These are phyloP conservation scores for Ustilago tritici DNA, from an alignment of 1,284 basidiomycete genomes.

Conservation along the genomic window DNA sequence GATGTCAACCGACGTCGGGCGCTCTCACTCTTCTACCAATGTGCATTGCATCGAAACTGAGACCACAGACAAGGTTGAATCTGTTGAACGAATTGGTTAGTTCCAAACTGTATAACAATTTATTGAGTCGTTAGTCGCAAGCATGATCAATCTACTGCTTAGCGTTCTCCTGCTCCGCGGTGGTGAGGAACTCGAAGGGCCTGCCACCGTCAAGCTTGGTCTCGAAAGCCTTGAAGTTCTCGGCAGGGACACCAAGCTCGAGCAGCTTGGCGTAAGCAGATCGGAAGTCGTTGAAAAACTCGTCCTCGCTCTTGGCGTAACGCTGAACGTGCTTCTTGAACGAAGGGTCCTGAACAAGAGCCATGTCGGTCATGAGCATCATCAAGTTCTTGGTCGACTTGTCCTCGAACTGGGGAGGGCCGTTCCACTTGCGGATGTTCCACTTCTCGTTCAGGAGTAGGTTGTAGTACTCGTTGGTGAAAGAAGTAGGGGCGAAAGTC, in stretches of 20 bases:
- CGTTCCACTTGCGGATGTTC: slow-evolving; percentile 83
- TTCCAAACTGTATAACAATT: background rate
- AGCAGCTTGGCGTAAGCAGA: slow-evolving; percentile 56
- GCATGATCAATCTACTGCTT: slow-evolving; percentile 12
- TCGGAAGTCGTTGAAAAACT: slow-evolving; percentile 68
- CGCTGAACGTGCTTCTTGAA: slow-evolving; percentile 65
- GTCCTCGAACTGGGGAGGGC: slow-evolving; percentile 93
- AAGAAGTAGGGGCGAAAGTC: slow-evolving; percentile 76
- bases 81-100: slow-evolving; percentile 11
- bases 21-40: background rate
- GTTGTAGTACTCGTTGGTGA: slow-evolving; percentile 91
- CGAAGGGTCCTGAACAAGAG: slow-evolving; percentile 57
- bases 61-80: background rate
- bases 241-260: slow-evolving; percentile 66
- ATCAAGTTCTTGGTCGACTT: slow-evolving; percentile 87
- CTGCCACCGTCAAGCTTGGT: slow-evolving; percentile 51
- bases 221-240: slow-evolving; percentile 63
- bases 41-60: background rate
- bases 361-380: slow-evolving; percentile 76
- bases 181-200: slow-evolving; percentile 49
- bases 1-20: no score
- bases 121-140: background rate
- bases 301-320: slow-evolving; percentile 67
- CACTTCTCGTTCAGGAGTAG: slow-evolving; percentile 87
- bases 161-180: slow-evolving; percentile 60